phyloP scores from a whole-genome alignment of 2,329 filamentous ascomycete genomes.

The Elsinoe fawcettii region DNA sequence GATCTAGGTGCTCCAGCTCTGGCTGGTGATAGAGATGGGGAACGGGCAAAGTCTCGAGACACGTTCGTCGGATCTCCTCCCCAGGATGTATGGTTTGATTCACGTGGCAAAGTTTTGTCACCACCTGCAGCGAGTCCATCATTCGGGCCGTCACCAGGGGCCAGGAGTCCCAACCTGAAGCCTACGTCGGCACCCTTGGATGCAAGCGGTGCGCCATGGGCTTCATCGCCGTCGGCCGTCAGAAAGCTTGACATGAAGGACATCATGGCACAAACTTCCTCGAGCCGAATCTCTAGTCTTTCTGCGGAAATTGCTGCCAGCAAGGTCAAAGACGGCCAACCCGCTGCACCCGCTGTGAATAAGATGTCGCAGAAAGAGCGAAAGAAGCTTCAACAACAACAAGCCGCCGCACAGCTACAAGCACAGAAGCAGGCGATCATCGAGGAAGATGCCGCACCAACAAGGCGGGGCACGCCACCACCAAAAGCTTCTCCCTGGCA shows the following conservation, averaged over 20 bases:
- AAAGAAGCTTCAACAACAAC: slow-evolving; percentile 70
- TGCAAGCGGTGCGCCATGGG: slow-evolving; percentile 43
- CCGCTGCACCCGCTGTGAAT: slow-evolving; percentile 29
- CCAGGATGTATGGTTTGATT: slow-evolving; percentile 34
- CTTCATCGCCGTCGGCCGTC: slow-evolving; percentile 45
- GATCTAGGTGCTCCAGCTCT: slow-evolving; percentile 10
- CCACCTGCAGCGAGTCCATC: slow-evolving; percentile 15
- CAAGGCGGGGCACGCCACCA: slow-evolving; percentile 25
- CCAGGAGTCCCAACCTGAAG: background rate
- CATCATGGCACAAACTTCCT: slow-evolving; percentile 60
- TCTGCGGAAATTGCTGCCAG: slow-evolving; percentile 39
- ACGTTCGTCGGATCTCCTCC: slow-evolving; percentile 20
- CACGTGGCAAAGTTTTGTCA: slow-evolving; percentile 32
- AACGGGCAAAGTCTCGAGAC: background rate
- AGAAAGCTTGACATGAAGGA: slow-evolving; percentile 66
- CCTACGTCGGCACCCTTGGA: background rate
- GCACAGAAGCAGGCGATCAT: slow-evolving; percentile 1
- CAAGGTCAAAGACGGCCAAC: slow-evolving; percentile 6
- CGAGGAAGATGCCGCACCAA: slow-evolving; percentile 34
- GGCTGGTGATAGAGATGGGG: background rate
- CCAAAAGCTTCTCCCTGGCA: slow-evolving; percentile 54
- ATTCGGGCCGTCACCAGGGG: background rate
- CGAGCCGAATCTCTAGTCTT: slow-evolving; percentile 44
- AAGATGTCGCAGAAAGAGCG: slow-evolving; percentile 89
- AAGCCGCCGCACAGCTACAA: slow-evolving; percentile 28